A percentile compares a stretch with the other conserved stretches of the same genome.
phyloP scores from a whole-genome alignment of 1,284 basidiomycete genomes.

The Tremellales sp. region DNA sequence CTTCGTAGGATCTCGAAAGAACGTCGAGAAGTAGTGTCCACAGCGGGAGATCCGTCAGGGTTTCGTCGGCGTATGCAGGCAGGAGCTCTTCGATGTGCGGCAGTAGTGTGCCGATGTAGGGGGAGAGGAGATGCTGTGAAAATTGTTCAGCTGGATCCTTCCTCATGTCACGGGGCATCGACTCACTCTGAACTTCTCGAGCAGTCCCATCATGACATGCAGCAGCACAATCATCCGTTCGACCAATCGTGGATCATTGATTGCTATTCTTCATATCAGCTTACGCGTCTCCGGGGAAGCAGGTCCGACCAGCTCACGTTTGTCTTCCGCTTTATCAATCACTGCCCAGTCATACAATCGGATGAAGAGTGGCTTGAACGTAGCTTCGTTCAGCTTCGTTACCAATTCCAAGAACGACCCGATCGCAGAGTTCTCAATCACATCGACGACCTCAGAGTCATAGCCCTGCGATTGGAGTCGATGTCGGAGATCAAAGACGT shows the following conservation, averaged over 20 bases:
- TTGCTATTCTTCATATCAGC: slow-evolving; percentile 12
- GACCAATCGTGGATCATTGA: slow-evolving; percentile 28
- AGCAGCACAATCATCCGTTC: slow-evolving; percentile 64
- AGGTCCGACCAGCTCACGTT: slow-evolving; percentile 51
- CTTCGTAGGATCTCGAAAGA: slow-evolving; percentile 65
- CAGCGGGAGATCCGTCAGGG: slow-evolving; percentile 45
- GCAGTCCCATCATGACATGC: slow-evolving; percentile 63
- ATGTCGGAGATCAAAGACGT: slow-evolving; percentile 66
- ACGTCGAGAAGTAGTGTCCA: slow-evolving; percentile 66
- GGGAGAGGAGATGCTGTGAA: slow-evolving; percentile 73
- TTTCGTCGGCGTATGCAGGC: slow-evolving; percentile 50
- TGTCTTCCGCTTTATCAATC: slow-evolving; percentile 53
- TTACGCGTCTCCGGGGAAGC: not conserved
- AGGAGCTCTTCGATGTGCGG: slow-evolving; percentile 67
- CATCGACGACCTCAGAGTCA: slow-evolving; percentile 39
- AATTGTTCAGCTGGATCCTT: not conserved
- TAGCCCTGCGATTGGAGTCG: slow-evolving; percentile 40
- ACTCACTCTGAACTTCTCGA: slow-evolving; percentile 78
- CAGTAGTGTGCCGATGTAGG: slow-evolving; percentile 76
- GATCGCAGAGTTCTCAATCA: slow-evolving; percentile 53
- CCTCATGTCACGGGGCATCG: not conserved
- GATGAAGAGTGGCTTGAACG: slow-evolving; percentile 89
- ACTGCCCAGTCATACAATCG: slow-evolving; percentile 95
- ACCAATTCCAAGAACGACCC: slow-evolving; percentile 82
- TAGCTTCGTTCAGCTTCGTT: slow-evolving; percentile 86